Percentiles rank a stretch among this genome's conserved stretches.
These are phyloP conservation scores for Fusarium hostae DNA, from an alignment of 2,329 filamentous ascomycete species.

Conservation along the genomic window DNA sequence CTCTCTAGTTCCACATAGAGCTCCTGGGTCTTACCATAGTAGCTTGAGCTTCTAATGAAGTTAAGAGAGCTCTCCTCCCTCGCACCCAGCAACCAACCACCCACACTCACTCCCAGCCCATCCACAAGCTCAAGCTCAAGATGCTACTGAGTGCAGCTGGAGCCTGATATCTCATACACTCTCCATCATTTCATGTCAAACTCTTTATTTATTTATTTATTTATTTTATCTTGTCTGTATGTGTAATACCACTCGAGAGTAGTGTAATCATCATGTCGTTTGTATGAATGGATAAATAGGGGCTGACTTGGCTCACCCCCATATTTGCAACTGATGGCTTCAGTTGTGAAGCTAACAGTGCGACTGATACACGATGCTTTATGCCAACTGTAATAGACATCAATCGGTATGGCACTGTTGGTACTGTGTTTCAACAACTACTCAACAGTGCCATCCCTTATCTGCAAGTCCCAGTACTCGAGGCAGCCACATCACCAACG, in stretches of 20 bases:
- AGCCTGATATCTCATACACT: neutral
- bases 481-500: constrained; percentile 16
- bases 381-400: neutral
- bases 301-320: neutral
- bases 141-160: neutral
- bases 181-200: neutral
- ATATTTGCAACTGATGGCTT: neutral
- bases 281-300: neutral
- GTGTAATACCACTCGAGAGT: neutral
- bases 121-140: constrained; percentile 9
- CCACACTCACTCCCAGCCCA: constrained; percentile 2
- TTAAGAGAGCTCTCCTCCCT: neutral
- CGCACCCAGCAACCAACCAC: constrained; percentile 19
- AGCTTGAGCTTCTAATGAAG: neutral
- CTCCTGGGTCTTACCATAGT: neutral
- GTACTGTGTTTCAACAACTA: constrained; percentile 9
- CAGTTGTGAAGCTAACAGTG: neutral
- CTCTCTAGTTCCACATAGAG: neutral
- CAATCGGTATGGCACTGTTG: neutral
- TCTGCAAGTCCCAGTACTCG: constrained; percentile 3
- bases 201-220: neutral
- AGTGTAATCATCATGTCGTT: neutral
- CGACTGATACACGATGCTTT: constrained; percentile 4
- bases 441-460: neutral
- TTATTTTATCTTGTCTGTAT: neutral